phyloP scores from a whole-genome alignment of 768 basidiomycete species.

The Podaxis mareebaensis region DNA sequence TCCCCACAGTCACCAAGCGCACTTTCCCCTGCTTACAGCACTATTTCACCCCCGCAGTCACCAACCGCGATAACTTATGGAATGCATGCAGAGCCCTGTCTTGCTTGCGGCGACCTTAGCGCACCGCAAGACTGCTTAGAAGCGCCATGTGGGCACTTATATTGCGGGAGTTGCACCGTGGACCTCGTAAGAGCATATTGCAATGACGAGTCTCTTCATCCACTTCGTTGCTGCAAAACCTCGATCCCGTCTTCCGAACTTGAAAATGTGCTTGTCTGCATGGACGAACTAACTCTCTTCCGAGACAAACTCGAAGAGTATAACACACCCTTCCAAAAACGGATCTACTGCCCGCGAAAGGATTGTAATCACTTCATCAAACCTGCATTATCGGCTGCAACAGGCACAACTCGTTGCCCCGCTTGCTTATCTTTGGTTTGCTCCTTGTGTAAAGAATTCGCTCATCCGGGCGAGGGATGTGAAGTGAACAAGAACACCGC shows the following conservation, averaged over 20 bases:
- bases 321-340: slow-evolving; percentile 4
- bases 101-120: not conserved
- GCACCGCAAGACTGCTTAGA: not conserved
- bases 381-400: not conserved
- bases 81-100: not conserved
- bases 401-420: not conserved
- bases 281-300: not conserved
- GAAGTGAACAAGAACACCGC: not conserved
- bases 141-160: slow-evolving; percentile 1
- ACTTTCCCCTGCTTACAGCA: not conserved
- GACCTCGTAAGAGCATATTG: slow-evolving; percentile 9
- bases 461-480: not conserved
- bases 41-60: not conserved
- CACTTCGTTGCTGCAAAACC: slow-evolving; percentile 15
- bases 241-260: not conserved
- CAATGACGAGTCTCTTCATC: slow-evolving; percentile 15
- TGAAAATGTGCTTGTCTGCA: not conserved
- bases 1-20: not conserved
- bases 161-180: slow-evolving; percentile 11
- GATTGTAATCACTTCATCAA: slow-evolving; percentile 12
- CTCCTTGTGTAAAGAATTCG: not conserved
- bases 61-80: not conserved
- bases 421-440: not conserved
- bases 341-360: slow-evolving; percentile 14
- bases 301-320: slow-evolving; percentile 9